Percentiles rank a stretch among this genome's conserved stretches.
Conservation (phyloP, 352 stramenopile species). For the Detonula confervacea region DNA sequence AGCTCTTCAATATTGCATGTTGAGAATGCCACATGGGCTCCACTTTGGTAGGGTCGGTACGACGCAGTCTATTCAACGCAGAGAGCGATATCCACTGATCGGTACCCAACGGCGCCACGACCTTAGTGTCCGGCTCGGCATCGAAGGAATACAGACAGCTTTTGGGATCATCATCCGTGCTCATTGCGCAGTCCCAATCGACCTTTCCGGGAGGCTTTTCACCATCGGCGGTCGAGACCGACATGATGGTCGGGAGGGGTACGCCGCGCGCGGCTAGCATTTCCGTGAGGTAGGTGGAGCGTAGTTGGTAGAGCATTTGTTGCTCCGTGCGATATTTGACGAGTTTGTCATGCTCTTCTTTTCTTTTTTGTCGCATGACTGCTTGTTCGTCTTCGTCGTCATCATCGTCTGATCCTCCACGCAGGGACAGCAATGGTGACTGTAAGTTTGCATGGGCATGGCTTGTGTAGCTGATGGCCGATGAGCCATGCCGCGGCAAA, state of each 20-base stretch:
- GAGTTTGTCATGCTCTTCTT: conserved; percentile 35
- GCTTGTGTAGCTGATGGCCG: background rate
- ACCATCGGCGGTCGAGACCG: conserved; percentile 64
- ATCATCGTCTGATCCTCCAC: conserved; percentile 9
- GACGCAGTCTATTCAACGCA: conserved; percentile 72
- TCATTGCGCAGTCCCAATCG: conserved; percentile 81
- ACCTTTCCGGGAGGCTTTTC: conserved; percentile 57
- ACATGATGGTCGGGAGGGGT: conserved; percentile 54
- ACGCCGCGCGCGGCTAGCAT: conserved; percentile 66
- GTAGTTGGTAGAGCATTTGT: conserved; percentile 72
- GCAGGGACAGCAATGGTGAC: conserved; percentile 7
- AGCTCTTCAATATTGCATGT: conserved; percentile 72
- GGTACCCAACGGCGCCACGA: conserved; percentile 66
- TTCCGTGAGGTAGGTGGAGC: conserved; percentile 71
- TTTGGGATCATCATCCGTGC: conserved; percentile 66
- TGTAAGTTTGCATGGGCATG: background rate
- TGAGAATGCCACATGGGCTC: conserved; percentile 82
- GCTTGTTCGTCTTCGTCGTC: conserved; percentile 11
- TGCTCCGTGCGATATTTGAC: conserved; percentile 70
- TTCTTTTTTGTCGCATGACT: conserved; percentile 6
- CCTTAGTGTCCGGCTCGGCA: conserved; percentile 72
- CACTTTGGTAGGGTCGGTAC: conserved; percentile 79
- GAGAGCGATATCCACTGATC: conserved; percentile 74
- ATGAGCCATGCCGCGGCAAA: background rate
- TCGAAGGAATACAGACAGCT: conserved; percentile 80